Conservation (phyloP, 225 moss, liverwort and hornwort species). For the Antitrichia curtipendula region DNA sequence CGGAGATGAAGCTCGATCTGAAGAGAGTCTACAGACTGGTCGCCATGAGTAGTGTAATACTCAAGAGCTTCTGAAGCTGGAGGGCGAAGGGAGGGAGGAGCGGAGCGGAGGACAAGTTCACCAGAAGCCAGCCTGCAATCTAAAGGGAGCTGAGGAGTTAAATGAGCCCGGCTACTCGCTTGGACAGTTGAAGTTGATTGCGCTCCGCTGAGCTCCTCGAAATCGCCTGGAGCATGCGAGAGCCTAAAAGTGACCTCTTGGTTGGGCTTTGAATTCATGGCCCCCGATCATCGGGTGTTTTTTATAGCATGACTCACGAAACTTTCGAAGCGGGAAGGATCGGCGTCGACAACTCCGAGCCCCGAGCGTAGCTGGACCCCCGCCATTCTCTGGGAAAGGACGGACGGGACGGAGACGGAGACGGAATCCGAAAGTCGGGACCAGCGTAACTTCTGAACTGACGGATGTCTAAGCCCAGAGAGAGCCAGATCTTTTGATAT, state of each 20-base stretch:
- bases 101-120: too few species aligned
- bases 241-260: not conserved
- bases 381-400: not conserved
- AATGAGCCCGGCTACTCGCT: not conserved
- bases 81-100: too few species aligned
- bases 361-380: not conserved
- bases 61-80: not conserved
- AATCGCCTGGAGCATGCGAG: not conserved
- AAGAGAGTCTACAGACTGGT: not conserved
- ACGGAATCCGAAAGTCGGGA: not conserved
- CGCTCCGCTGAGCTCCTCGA: not conserved
- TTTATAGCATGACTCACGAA: not conserved
- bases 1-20: not conserved
- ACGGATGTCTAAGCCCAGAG: not conserved
- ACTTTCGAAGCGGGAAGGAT: not conserved
- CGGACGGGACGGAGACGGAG: not conserved
- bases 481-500: not conserved
- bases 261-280: not conserved
- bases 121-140: not conserved
- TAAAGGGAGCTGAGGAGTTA: not conserved
- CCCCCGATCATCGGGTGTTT: not conserved
- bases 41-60: not conserved
- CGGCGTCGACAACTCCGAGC: not conserved
- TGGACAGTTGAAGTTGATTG: not conserved
- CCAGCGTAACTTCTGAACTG: not conserved